A percentile compares a stretch with the other conserved stretches of the same genome.
Conservation (phyloP, 495 filamentous ascomycete species). For the Podospora pseudocomata region DNA sequence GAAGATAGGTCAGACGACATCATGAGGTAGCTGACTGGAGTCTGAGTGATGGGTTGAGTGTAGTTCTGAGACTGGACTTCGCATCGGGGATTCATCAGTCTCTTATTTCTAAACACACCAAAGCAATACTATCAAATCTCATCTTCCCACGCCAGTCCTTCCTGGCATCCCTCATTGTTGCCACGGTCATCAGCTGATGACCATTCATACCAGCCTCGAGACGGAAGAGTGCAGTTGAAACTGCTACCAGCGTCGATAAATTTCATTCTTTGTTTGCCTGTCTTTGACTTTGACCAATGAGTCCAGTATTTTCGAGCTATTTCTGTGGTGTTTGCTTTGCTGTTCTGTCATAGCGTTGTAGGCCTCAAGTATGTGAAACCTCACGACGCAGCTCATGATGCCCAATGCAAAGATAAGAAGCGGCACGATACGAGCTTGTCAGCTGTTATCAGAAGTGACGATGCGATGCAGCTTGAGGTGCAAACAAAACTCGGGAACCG, state of each 20-base stretch:
- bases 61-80: neutral
- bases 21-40: neutral
- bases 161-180: neutral
- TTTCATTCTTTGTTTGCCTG: neutral
- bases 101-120: neutral
- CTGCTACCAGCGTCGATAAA: neutral
- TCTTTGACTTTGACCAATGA: neutral
- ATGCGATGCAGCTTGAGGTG: neutral
- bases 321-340: neutral
- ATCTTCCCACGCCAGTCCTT: constrained; percentile 33
- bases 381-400: neutral
- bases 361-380: neutral
- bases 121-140: neutral
- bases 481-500: neutral
- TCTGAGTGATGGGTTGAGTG: neutral
- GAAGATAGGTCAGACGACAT: neutral
- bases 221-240: neutral
- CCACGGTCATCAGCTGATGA: neutral
- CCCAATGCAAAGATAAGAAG: neutral
- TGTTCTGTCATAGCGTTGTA: neutral
- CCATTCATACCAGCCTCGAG: neutral
- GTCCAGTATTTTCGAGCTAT: neutral
- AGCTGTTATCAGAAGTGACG: neutral
- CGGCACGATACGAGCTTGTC: neutral
- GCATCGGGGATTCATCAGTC: neutral